Base-by-base conservation (phyloP, 768 basidiomycete species). In the Naematelia aurantialba region DNA sequence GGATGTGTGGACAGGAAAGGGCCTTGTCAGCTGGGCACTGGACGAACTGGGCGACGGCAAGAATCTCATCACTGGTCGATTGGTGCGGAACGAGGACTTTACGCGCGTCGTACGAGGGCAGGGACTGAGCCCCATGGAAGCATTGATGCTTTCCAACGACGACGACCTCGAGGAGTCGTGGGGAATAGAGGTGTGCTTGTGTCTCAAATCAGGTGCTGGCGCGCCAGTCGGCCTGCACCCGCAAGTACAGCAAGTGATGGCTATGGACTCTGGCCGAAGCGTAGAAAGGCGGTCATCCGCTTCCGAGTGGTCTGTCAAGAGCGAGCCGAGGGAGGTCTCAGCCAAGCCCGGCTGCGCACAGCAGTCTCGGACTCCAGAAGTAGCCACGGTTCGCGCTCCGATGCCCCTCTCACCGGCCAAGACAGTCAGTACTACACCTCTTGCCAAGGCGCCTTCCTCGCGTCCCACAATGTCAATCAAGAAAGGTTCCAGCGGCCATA, bases 1-100 rank as follows among this genome's bases (percentile, higher is more conserved):
- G 3, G 69, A 73, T 46, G 69, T 73, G 45, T 73, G 72, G 72
- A 67, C 69, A 39, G 72, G 72, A 2, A 73, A 73, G 42, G 72
- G 72, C 0, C 39, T 70, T 1, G 51, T 73, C 12, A 61, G 57
- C 21, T 73, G 72, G 72, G 72, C 72, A 45, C 39, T 70, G 3
- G 57, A 63, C 14, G 72, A 73, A 53, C 65, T 67, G 4, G 72
- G 72, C 30, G 51, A 61, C 31, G 72, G 72, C 4, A 73, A 73
- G 60, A 69, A 66, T 30, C 59, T 73, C 44, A 69, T 73, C 42
- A 73, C 72, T 8, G 72, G 72, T 30, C 50, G 72, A 45, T 31
- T 73, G 5, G 44, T 68, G 12, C 52, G 62, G 22, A 59, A 59
- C 4, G 22, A 12, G 19, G 62, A 67, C 4, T 70, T 73, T 56